Evolutionary conservation across 2,329 filamentous ascomycete genomes (phyloP).

Genomic region (Scytalidium sp.): DNA sequence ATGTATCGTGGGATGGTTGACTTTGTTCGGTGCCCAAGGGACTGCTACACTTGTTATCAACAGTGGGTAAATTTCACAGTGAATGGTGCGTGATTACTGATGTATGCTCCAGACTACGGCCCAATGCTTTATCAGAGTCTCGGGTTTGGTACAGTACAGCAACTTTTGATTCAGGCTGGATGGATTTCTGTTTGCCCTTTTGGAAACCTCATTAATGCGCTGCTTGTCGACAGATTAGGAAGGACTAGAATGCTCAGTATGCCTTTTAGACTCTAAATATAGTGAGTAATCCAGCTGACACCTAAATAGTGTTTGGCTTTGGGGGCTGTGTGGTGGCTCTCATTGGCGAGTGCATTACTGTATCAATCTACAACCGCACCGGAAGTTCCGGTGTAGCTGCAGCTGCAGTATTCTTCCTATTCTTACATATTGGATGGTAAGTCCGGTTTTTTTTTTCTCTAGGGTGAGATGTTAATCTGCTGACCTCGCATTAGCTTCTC

Average conservation of each 20-base stretch:
- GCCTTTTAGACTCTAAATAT: neutral
- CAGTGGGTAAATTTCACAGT: neutral
- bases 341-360: slow-evolving; percentile 15
- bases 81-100: neutral
- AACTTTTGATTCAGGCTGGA: neutral
- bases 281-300: neutral
- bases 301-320: slow-evolving; percentile 11
- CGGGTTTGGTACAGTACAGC: neutral
- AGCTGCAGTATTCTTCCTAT: slow-evolving; percentile 15
- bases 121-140: neutral
- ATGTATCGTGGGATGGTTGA: neutral
- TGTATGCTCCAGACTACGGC: neutral
- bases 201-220: neutral
- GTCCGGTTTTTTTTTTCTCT: too few species aligned
- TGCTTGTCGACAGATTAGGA: neutral
- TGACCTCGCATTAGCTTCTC: neutral
- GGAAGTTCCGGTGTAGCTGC: slow-evolving; percentile 16
- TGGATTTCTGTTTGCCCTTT: neutral
- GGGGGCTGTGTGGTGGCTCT: slow-evolving; percentile 15
- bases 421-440: slow-evolving; percentile 8
- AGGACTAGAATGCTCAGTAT: neutral
- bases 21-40: neutral
- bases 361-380: slow-evolving; percentile 19
- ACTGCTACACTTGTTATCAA: slow-evolving; percentile 2
- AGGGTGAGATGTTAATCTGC: too few species aligned